Conservation (phyloP, 2,329 filamentous ascomycete genomes). For the Scytalidium lignicola region DNA sequence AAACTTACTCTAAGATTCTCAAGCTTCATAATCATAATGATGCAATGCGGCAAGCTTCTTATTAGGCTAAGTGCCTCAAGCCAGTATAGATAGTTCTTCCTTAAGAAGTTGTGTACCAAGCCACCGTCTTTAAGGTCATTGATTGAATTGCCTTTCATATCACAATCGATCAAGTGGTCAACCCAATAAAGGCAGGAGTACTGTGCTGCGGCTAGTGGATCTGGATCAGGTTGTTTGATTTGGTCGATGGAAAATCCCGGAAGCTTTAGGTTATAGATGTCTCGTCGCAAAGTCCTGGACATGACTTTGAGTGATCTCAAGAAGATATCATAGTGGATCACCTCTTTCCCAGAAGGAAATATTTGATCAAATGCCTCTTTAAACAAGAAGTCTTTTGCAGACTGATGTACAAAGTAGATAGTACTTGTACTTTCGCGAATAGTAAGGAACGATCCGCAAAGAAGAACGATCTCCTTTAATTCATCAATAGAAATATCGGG, state of each 20-base stretch:
- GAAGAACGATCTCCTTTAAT: slow-evolving; percentile 3
- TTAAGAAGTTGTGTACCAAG: slow-evolving; percentile 13
- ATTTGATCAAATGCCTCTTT: slow-evolving; percentile 16
- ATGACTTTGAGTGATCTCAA: slow-evolving; percentile 29
- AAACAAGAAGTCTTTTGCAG: slow-evolving; percentile 4
- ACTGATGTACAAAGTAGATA: slow-evolving; percentile 8
- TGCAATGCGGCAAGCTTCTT: slow-evolving; percentile 11
- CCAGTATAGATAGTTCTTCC: slow-evolving; percentile 19
- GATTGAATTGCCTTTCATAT: not conserved
- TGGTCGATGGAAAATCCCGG: slow-evolving; percentile 18
- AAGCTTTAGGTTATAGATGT: slow-evolving; percentile 29
- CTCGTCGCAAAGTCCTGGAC: slow-evolving; percentile 20
- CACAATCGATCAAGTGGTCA: slow-evolving; percentile 20
- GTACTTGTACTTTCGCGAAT: slow-evolving; percentile 2
- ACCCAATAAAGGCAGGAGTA: slow-evolving; percentile 33
- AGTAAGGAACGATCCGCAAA: slow-evolving; percentile 9
- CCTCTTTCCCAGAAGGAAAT: slow-evolving; percentile 21
- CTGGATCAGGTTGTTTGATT: slow-evolving; percentile 14
- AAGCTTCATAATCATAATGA: slow-evolving; percentile 16
- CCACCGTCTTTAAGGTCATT: slow-evolving; percentile 9
- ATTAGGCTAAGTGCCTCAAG: slow-evolving; percentile 23
- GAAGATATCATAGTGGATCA: slow-evolving; percentile 29
- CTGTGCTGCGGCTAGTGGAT: slow-evolving; percentile 20
- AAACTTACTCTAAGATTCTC: slow-evolving; percentile 9
- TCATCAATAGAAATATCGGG: not conserved